A percentile compares a stretch with the other conserved stretches of the same genome.
phyloP scores from a whole-genome alignment of 768 basidiomycete species.

The Dacryopinax spathularia region DNA sequence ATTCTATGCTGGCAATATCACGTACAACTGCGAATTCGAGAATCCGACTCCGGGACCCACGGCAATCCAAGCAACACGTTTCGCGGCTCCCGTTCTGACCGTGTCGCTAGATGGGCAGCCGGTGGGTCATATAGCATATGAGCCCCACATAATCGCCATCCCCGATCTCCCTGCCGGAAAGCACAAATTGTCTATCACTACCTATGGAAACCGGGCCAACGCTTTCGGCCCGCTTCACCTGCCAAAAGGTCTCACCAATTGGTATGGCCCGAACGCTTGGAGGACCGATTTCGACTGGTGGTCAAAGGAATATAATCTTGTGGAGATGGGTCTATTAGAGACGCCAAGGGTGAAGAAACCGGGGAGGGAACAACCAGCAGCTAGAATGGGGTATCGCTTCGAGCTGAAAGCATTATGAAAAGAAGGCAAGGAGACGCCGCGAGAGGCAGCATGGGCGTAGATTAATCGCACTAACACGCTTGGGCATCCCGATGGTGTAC shows the following conservation, averaged over 20 bases:
- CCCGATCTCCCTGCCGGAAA: conserved; percentile 6
- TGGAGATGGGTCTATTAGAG: conserved; percentile 14
- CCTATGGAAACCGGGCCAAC: conserved; percentile 18
- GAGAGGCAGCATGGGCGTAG: too few relatives aligned
- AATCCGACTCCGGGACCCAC: background rate
- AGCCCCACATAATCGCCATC: conserved; percentile 12
- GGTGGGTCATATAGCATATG: conserved; percentile 8
- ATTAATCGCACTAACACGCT: too few relatives aligned
- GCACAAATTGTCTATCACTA: conserved; percentile 14
- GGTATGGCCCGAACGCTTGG: conserved; percentile 15
- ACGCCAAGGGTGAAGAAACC: conserved; percentile 14
- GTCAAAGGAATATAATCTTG: conserved; percentile 17
- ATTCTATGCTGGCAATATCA: conserved; percentile 17
- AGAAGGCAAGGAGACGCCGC: background rate
- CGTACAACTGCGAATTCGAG: conserved; percentile 12
- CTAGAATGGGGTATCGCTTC: background rate
- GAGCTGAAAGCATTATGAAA: background rate
- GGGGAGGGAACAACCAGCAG: conserved; percentile 7
- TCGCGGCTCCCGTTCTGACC: conserved; percentile 13
- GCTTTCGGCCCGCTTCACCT: conserved; percentile 17
- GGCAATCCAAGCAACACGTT: conserved; percentile 12
- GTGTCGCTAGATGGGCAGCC: conserved; percentile 10
- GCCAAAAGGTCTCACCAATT: conserved; percentile 15
- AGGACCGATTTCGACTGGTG: conserved; percentile 17
- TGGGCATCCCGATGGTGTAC: too few relatives aligned